A percentile compares a stretch with the other conserved stretches of the same genome.
phyloP scores from a whole-genome alignment of 441 rosid species.

The California macrophylla region DNA sequence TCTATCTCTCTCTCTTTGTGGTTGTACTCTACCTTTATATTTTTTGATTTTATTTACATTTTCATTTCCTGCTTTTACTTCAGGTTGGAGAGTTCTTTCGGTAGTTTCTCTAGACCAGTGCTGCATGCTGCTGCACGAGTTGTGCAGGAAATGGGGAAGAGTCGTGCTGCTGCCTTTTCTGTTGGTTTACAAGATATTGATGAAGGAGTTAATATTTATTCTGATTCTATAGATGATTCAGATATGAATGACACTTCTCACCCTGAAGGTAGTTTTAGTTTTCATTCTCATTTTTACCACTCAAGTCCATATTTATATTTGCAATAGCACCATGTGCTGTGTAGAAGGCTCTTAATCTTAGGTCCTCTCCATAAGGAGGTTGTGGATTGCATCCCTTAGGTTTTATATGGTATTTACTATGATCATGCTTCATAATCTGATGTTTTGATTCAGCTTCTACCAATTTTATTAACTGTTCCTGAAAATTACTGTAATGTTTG shows the following conservation, averaged over 20 bases:
- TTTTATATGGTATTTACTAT: background rate
- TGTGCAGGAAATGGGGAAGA: slow-evolving; percentile 98
- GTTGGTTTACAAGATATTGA: slow-evolving; percentile 89
- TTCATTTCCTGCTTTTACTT: slow-evolving; percentile 2
- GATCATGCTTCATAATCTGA: background rate
- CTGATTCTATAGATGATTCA: slow-evolving; percentile 57
- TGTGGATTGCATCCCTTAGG: background rate
- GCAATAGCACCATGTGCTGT: background rate
- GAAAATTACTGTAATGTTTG: background rate
- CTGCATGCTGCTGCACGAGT: slow-evolving; percentile 99
- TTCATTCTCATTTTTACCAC: background rate
- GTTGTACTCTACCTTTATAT: slow-evolving; percentile 11
- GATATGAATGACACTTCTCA: slow-evolving; percentile 73
- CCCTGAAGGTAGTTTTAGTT: slow-evolving; percentile 52
- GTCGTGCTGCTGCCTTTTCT: slow-evolving; percentile 96
- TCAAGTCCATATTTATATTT: background rate
- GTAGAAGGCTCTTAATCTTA: background rate
- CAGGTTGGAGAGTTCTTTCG: slow-evolving; percentile 97
- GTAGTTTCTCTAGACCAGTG: slow-evolving; percentile 98
- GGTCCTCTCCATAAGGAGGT: background rate
- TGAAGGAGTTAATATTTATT: slow-evolving; percentile 65
- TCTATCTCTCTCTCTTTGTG: slow-evolving; percentile 7
- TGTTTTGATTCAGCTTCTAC: background rate
- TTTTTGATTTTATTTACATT: slow-evolving; percentile 9
- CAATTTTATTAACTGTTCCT: background rate